Evolutionary conservation across 73 alveolate species (phyloP), one percentile per base, ranked within the genome.

Genomic region (Tetrahymena borealis): DNA sequence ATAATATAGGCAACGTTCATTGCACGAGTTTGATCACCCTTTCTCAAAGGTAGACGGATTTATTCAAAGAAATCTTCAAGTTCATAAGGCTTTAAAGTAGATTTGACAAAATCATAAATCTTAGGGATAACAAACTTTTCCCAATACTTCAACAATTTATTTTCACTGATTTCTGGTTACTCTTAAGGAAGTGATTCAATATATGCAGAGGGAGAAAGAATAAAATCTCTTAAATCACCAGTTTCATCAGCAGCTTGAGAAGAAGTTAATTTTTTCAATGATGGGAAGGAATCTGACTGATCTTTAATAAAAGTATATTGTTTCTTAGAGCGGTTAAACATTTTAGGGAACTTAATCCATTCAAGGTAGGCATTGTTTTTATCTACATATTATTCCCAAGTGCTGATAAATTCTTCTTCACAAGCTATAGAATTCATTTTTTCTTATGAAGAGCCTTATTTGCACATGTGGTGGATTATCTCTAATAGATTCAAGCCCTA

Each of bases 91-190:
- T 94, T 93, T 41, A 93, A 96, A 4, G 99, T 93, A 0, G 97
- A 91, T 79, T 96, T 93, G 36, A 97, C 99, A 95, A 94, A 97
- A 77, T 97, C 99, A 35, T 96, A 85, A 32, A 97, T 97, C 91
- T 95, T 96, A 24, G 99, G 98, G 37, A 97, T 92, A 11, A 97
- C 94, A 91, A 96, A 90, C 95, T 97, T 96, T 90, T 97, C 99
- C 99, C 99, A 97, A 92, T 97, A 96, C 78, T 96, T 94, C 11
- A 97, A 94, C 38, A 97, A 94, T 93, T 97, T 97, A 20, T 96
- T 60, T 39, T 96, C 97, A 39, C 96, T 96, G 28, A 91, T 93
- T 18, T 94, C 95, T 32, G 92, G 38, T 33, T 91, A 94, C 40
- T 94, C 95, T 90, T 94, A 92, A 32, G 97, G 95, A 10, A 94